Evolutionary conservation across 116 monocot species (phyloP), one percentile per base, ranked within the genome.

Genomic region (Papilionanthe hybrid): DNA sequence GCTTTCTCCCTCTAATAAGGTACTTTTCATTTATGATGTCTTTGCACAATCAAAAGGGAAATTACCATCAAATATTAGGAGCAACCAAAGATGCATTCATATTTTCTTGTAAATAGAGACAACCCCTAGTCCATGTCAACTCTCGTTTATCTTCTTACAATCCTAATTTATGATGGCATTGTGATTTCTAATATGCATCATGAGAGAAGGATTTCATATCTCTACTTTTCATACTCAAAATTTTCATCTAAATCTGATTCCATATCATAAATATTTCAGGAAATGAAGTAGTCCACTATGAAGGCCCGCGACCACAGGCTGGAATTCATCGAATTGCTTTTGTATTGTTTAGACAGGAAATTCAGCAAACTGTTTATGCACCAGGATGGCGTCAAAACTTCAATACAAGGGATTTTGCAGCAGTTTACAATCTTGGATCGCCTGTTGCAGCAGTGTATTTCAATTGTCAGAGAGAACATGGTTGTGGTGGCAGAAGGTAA

Each of bases 331-430:
- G 86, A 1, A 82, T 86, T 55, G 83, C 83, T 18, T 83, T 86
- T 25, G 86, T 86, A 48, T 55, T 86, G 43, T 86, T 86, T 44
- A 60, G 72, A 9, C 86, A 86, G 72, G 77, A 82, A 13, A 37
- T 80, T 72, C 77, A 75, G 55, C 83, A 86, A 79, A 86, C 80
- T 23, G 75, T 83, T 28, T 79, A 83, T 75, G 86, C 86, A 77
- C 86, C 86, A 50, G 86, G 86, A 60, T 86, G 86, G 86, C 78
- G 86, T 43, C 81, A 78, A 71, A 86, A 86, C 29, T 86, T 86
- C 56, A 80, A 86, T 57, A 86, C 86, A 19, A 80, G 80, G 57
- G 86, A 86, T 56, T 86, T 86, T 75, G 78, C 86, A 75, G 82
- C 81, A 74, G 49, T 82, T 76, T 76, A 86, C 65, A 81, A 86